Base-by-base conservation (phyloP, 2,329 filamentous ascomycete genomes). In the Grosmannia clavigera region DNA sequence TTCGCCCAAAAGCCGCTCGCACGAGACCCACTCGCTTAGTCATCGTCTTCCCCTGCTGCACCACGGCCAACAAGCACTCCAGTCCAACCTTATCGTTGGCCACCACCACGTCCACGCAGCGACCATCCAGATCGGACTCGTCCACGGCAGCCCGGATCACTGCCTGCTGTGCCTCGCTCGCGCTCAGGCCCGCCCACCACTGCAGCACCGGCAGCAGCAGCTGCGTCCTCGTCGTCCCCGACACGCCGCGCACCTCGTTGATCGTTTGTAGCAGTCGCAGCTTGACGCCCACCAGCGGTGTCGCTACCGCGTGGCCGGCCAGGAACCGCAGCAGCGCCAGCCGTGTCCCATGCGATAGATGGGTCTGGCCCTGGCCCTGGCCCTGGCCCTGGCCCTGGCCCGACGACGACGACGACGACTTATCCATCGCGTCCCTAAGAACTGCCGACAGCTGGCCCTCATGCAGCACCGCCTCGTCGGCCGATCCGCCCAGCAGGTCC, bases 401-500 rank as follows among this genome's bases (percentile, higher is more conserved):
- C 14, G 69, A 68, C 58, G 33, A 22, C 48, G 22, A 10, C 31
- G 50, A 16, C 22, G 31, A 31, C 40, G 55, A 68, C 58, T 81
- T 81, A 65, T 85, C 83, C 12, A 94, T 70, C 0, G 79, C 73
- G 38, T 76, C 78, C 62, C 81, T 78, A 5, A 96, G 70, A 2
- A 85, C 79, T 25, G 81, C 81, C 31, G 80, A 75, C 53, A 96
- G 78, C 62, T 94, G 85, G 33, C 80, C 81, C 4, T 83, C 75
- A 68, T 97, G 91, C 65, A 96, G 81, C 3, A 92, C 79, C 67
- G 87, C 95, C 71, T 96, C 94, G 71, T 96, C 92, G 11, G 96
- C 74, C 2, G 81, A 82, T 0, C 89, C 61, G 3, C 55, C 12
- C 10, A 64, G 29, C 25, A 82, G 77, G 25, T 82, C 78, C 0